A percentile compares a stretch with the other conserved stretches of the same genome.
Evolutionary conservation across 805 yeast genomes (phyloP).

Genomic region (Cephaloascus fragrans): DNA sequence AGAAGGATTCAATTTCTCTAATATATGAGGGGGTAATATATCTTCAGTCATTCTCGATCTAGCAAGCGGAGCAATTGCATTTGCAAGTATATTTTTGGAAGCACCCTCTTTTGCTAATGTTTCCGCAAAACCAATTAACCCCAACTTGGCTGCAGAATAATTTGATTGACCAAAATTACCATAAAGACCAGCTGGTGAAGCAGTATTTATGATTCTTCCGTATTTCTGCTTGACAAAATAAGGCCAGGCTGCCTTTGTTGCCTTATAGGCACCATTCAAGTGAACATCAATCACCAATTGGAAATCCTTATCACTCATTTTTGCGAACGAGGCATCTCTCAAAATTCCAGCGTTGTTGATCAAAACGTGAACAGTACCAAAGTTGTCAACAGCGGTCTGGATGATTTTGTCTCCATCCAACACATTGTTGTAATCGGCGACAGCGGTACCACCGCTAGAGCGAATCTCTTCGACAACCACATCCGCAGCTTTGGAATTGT

Average conservation of each 20-base stretch:
- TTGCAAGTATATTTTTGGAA: conserved; percentile 72
- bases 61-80: conserved; percentile 90
- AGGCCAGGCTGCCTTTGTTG: conserved; percentile 90
- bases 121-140: conserved; percentile 84
- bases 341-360: conserved; percentile 94
- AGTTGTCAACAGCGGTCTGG: conserved; percentile 74
- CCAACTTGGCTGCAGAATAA: conserved; percentile 89
- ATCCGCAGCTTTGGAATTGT: conserved; percentile 71
- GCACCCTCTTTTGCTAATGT: conserved; percentile 92
- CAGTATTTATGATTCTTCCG: conserved; percentile 88
- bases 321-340: conserved; percentile 79
- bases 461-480: conserved; percentile 79
- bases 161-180: conserved; percentile 97
- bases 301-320: conserved; percentile 77
- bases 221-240: conserved; percentile 72
- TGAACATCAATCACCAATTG: conserved; percentile 78
- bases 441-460: conserved; percentile 73
- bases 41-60: conserved; percentile 94
- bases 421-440: conserved; percentile 90
- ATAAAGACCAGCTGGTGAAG: conserved; percentile 94
- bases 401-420: conserved; percentile 77
- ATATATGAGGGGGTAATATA: conserved; percentile 74
- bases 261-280: conserved; percentile 78
- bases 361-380: conserved; percentile 82
- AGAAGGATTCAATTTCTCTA: conserved; percentile 75